Evolutionary conservation across 345 rosid species (phyloP), one percentile per base, ranked within the genome.

Genomic region (Odontarrhena argentea): DNA sequence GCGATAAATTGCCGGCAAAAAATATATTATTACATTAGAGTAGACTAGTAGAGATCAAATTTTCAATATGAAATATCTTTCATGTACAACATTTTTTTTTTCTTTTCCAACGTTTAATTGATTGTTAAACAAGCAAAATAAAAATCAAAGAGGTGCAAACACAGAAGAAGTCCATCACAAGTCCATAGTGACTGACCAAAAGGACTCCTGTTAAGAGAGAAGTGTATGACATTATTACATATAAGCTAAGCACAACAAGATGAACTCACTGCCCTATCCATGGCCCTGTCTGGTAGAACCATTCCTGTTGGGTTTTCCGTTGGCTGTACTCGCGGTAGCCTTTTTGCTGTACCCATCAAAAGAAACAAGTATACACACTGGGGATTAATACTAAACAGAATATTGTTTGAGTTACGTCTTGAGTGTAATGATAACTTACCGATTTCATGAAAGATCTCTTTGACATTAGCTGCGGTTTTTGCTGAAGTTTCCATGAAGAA

Each of bases 401-500:
- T 28, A 34, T 11, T 28, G 61, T 32, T 13, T 41, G 47, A 50
- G 58, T 40, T 47, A 12, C 4, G 37, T 6, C 55, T 37, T 9
- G 25, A 46, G 34, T 53, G 52, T 46, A 42, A 46, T 12, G 12
- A 28, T 24, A 45, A 7, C 60, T 60, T 15, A 91, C 99, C 99
- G 64, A 94, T 91, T 79, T 94, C 99, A 53, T 85, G 79, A 71
- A 94, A 94, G 60, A 91, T 78, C 51, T 88, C 97, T 69, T 94
- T 94, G 46, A 91, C 99, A 65, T 94, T 94, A 46, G 80, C 36
- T 8, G 97, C 96, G 30, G 96, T 88, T 80, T 94, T 94, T 2
- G 99, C 99, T 34, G 99, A 94, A 47, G 97, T 91, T 80, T 94
- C 99, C 91, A 87, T 84, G 74, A 91, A 94, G 88, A 94, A 94